Percentiles rank a stretch among this genome's conserved stretches.
Conservation (phyloP, 2,329 filamentous ascomycete genomes). For the Penicillium nordicum region DNA sequence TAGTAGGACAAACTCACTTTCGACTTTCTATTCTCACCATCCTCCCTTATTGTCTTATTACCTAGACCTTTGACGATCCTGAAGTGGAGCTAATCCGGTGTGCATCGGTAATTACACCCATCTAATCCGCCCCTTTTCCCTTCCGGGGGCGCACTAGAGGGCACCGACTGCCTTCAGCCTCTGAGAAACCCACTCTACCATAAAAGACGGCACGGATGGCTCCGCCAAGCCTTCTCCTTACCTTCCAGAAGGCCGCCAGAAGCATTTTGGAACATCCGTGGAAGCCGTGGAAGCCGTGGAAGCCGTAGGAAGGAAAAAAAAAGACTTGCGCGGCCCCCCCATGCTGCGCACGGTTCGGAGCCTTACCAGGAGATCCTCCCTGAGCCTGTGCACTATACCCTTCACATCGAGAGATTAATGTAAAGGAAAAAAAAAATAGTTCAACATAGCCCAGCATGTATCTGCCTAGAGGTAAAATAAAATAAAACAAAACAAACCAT, state of each 20-base stretch:
- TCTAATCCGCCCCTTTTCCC: constrained; percentile 15
- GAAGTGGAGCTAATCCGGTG: constrained; percentile 7
- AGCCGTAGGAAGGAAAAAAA: constrained; percentile 13
- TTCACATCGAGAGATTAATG: background rate
- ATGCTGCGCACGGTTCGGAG: constrained; percentile 20
- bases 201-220: constrained; percentile 16
- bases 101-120: constrained; percentile 20
- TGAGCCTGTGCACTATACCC: constrained; percentile 8
- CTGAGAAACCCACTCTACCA: constrained; percentile 14
- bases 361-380: constrained; percentile 6
- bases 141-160: constrained; percentile 15
- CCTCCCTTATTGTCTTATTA: background rate
- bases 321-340: constrained; percentile 11
- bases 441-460: background rate
- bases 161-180: constrained; percentile 20
- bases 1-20: background rate
- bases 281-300: constrained; percentile 7
- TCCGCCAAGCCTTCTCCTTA: constrained; percentile 25
- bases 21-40: background rate
- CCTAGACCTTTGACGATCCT: background rate
- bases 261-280: constrained; percentile 19
- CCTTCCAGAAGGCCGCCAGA: constrained; percentile 26
- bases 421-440: background rate
- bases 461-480: background rate
- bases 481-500: background rate